Percentiles rank a stretch among this genome's conserved stretches.
Evolutionary conservation across 257 asterid species (phyloP).

Genomic region (Solanum sitiens): DNA sequence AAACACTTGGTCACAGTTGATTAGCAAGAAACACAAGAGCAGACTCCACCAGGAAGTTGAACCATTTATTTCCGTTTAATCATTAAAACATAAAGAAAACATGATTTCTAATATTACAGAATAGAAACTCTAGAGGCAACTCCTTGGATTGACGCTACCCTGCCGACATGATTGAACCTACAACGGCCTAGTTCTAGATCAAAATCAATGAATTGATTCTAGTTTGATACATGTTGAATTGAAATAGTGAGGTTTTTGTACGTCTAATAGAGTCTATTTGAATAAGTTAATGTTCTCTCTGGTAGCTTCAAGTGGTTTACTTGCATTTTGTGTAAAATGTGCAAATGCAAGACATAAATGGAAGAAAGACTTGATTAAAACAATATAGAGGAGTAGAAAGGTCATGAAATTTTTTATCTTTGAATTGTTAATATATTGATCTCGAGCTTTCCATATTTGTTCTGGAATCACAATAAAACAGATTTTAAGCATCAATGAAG

Average conservation of each 20-base stretch:
- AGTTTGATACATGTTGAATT: neutral
- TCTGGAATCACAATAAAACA: neutral
- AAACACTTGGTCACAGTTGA: neutral
- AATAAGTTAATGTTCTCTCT: neutral
- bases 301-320: neutral
- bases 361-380: neutral
- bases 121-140: neutral
- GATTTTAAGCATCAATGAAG: neutral
- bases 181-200: neutral
- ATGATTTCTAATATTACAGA: neutral
- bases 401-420: neutral
- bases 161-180: neutral
- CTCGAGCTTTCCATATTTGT: neutral
- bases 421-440: neutral
- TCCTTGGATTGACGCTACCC: neutral
- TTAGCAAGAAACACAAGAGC: neutral
- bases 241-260: neutral
- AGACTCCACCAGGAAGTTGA: neutral
- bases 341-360: neutral
- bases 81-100: neutral
- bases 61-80: neutral
- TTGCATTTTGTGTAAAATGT: neutral
- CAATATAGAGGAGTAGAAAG: neutral
- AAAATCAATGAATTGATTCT: neutral
- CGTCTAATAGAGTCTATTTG: neutral